Conservation (phyloP, 2,329 filamentous ascomycete species). For the Stemphylium beticola region DNA sequence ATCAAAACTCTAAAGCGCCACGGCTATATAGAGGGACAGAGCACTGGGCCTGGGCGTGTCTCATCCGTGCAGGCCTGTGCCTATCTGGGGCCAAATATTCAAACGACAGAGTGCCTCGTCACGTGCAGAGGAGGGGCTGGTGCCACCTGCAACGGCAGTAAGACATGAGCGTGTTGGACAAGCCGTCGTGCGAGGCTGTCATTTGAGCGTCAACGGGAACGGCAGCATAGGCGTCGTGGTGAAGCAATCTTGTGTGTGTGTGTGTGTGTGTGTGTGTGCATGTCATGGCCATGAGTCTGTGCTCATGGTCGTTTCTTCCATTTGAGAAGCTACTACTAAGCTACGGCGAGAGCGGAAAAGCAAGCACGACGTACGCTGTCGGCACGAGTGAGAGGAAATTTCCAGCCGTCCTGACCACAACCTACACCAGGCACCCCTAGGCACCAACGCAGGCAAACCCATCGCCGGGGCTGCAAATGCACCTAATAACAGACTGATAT, state of each 20-base stretch:
- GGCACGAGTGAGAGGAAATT: constrained; percentile 31
- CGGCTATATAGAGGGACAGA: constrained; percentile 1
- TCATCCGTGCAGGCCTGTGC: constrained; percentile 12
- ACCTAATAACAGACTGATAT: constrained; percentile 16
- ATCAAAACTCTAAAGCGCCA: constrained; percentile 19
- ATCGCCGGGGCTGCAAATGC: constrained; percentile 30
- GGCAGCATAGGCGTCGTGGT: constrained; percentile 1
- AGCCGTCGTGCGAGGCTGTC: constrained; percentile 18
- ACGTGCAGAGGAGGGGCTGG: constrained; percentile 15
- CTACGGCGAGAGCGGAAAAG: constrained; percentile 24
- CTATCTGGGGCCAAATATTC: constrained; percentile 5
- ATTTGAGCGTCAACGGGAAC: constrained; percentile 13
- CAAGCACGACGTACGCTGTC: constrained; percentile 22
- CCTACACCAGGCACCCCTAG: constrained; percentile 9
- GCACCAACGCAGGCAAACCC: constrained; percentile 17
- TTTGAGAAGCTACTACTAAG: constrained; percentile 27
- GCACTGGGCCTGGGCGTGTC: constrained; percentile 19
- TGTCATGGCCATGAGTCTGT: constrained; percentile 23
- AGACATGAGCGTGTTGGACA: constrained; percentile 20
- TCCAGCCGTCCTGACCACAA: constrained; percentile 22
- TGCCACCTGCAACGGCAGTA: constrained; percentile 14
- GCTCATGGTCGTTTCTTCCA: constrained; percentile 28
- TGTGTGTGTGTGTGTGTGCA: too few relatives aligned
- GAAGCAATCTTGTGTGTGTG: constrained; percentile 3
- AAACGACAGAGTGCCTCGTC: constrained; percentile 3